These are phyloP conservation scores for Euphorbia peplus DNA, from an alignment of 345 rosid species.

Conservation along the genomic window DNA sequence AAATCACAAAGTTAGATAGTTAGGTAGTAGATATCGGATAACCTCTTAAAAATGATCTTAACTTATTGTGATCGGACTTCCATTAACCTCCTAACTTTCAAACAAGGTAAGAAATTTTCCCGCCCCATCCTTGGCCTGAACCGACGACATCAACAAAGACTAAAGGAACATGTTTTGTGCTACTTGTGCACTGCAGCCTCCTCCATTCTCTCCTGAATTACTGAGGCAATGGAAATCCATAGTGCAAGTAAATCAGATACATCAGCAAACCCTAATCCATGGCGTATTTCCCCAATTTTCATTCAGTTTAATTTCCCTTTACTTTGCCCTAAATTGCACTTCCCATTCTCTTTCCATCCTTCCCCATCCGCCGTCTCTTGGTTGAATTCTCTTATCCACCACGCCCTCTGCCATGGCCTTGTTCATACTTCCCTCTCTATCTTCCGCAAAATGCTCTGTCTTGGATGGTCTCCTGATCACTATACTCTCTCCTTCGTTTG, in stretches of 20 bases:
- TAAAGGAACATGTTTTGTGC: neutral
- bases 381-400: too few relatives aligned
- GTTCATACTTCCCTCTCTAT: constrained; percentile 33
- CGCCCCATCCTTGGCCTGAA: neutral
- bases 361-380: constrained; percentile 51
- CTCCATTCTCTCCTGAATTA: constrained; percentile 33
- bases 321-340: too few relatives aligned
- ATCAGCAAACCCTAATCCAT: constrained; percentile 55
- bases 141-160: too few relatives aligned
- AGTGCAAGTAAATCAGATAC: constrained; percentile 52
- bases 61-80: too few relatives aligned
- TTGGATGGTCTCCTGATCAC: constrained; percentile 62
- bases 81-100: too few relatives aligned
- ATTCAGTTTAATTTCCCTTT: too few relatives aligned
- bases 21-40: too few relatives aligned
- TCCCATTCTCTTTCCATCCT: too few relatives aligned
- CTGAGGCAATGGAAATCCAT: constrained; percentile 56
- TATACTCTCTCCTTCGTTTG: too few relatives aligned
- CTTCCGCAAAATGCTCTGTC: constrained; percentile 43
- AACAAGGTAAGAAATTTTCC: too few relatives aligned
- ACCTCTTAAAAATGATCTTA: too few relatives aligned
- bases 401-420: constrained; percentile 34
- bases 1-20: too few relatives aligned
- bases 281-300: constrained; percentile 40
- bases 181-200: constrained; percentile 5